Percentiles rank a stretch among this genome's conserved stretches.
Evolutionary conservation across 805 yeast genomes (phyloP).

Genomic region (Hanseniaspora nectarophila): DNA sequence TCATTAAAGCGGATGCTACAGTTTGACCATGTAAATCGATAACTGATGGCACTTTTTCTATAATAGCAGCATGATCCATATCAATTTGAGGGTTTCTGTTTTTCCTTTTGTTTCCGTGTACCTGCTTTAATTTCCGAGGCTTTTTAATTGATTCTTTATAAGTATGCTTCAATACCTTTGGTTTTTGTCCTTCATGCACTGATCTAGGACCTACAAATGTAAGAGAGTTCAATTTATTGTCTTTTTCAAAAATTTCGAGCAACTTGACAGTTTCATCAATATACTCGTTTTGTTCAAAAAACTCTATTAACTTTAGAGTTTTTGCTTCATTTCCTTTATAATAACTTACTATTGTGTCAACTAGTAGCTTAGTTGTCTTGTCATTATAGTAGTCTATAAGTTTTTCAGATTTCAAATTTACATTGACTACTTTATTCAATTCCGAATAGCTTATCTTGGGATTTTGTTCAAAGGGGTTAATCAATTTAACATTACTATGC

Average conservation of each 20-base stretch:
- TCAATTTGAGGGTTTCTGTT: not conserved
- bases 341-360: not conserved
- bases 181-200: not conserved
- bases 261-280: conserved; percentile 22
- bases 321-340: conserved; percentile 8
- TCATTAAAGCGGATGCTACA: conserved; percentile 36
- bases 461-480: not conserved
- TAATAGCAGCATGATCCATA: not conserved
- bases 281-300: not conserved
- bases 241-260: conserved; percentile 25
- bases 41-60: conserved; percentile 22
- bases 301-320: not conserved
- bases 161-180: not conserved
- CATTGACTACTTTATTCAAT: not conserved
- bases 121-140: not conserved
- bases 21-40: conserved; percentile 47
- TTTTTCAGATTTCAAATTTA: not conserved
- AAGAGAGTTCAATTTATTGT: conserved; percentile 27
- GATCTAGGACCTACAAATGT: not conserved
- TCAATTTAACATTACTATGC: not conserved
- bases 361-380: not conserved
- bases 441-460: not conserved
- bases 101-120: not conserved
- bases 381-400: not conserved
- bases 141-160: not conserved